Evolutionary conservation across 2,329 filamentous ascomycete genomes (phyloP), one percentile per base, ranked within the genome.

Genomic region (Exophiala spinifera): DNA sequence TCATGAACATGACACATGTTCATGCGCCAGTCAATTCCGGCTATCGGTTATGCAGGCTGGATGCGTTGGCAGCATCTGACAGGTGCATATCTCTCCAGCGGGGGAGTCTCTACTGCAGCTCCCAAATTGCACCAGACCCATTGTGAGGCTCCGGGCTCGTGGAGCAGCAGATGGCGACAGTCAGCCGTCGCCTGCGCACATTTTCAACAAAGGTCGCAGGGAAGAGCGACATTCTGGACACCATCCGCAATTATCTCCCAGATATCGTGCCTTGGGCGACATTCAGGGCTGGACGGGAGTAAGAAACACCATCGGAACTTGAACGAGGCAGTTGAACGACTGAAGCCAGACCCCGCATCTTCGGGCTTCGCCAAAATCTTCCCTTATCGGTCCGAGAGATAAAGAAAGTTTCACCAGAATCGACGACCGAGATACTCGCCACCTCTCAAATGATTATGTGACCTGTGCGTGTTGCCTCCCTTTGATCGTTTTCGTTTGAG

Each of bases 21-120:
- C 20, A n/a, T 44, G 40, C 56, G 44, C 57, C 57, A 57, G 57
- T 60, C 55, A 57, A 43, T 20, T 45, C 49, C 15, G 44, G 10
- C 21, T 40, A 39, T 55, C 55, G 49, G 57, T 43, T 53, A 53
- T 34, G 44, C 42, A 51, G 36, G 51, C 57, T 53, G 14, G 55
- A 55, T 60, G 57, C 53, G 57, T 36, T 60, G 57, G 57, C 57
- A 56, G 33, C 46, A 53, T 52, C 54, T 60, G 57, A 60, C 57
- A 57, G 55, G 56, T 40, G 42, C 55, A 36, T 31, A 47, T 39
- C 44, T 33, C 23, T 49, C 39, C 37, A 34, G 53, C 47, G 46
- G 52, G 54, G 39, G 49, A 23, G 39, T 54, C 34, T 43, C 51
- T 52, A 51, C 51, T 57, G 55, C 51, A 51, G 46, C 51, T 46